Conservation (phyloP, 1,284 basidiomycete genomes). For the Anthracocystis walkeri region DNA sequence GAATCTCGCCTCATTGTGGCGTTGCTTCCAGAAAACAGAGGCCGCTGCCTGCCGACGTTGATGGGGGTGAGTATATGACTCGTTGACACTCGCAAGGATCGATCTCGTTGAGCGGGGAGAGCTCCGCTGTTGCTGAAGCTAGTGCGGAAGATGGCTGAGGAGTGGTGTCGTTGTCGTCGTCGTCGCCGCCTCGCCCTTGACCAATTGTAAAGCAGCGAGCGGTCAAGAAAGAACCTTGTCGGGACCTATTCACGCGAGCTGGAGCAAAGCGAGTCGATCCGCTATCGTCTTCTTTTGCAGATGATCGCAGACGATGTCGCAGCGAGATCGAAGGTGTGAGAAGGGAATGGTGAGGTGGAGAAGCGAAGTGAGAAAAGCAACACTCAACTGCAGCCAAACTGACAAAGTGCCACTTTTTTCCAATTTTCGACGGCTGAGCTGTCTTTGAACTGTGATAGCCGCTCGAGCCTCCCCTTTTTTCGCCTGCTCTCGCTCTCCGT, state of each 20-base stretch:
- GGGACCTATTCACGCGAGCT: too few species aligned
- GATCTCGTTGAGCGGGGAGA: too few species aligned
- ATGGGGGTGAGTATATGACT: too few species aligned
- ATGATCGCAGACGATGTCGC: not conserved
- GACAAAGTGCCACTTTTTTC: constrained; percentile 3
- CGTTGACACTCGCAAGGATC: too few species aligned
- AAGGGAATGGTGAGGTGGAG: constrained; percentile 3
- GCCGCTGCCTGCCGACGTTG: not conserved
- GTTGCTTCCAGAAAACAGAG: not conserved
- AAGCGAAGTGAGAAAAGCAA: not conserved
- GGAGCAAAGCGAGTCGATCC: too few species aligned
- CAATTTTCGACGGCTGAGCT: not conserved
- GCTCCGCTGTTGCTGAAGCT: too few species aligned
- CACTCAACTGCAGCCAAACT: not conserved
- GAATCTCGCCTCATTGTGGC: constrained; percentile 34
- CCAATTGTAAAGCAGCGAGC: not conserved
- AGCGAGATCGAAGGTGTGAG: not conserved
- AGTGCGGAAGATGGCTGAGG: too few species aligned
- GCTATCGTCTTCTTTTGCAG: not conserved
- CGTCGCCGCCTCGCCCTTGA: too few species aligned
- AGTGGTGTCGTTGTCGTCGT: too few species aligned
- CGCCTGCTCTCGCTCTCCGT: not conserved
- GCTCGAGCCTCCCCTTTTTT: constrained; percentile 26
- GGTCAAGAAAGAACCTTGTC: not conserved
- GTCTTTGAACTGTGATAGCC: constrained; percentile 14